These are phyloP conservation scores for Ceratocystiopsis minuta DNA, from an alignment of 2,329 filamentous ascomycete species.

Conservation along the genomic window DNA sequence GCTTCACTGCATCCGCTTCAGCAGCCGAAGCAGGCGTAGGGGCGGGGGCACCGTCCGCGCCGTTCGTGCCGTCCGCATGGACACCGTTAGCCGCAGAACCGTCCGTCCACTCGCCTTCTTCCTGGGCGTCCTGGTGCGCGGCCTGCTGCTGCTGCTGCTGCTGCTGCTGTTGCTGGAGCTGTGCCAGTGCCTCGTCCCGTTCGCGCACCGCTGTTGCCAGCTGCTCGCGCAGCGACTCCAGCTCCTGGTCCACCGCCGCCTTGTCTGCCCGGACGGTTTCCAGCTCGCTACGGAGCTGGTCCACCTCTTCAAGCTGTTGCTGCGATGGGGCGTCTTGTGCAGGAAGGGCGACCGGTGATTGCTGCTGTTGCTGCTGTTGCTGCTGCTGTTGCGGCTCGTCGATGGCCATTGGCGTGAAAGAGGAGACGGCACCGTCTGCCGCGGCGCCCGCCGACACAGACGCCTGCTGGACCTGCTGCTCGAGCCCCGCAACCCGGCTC, in stretches of 20 bases:
- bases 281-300: constrained; percentile 39
- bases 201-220: background rate
- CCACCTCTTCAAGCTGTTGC: constrained; percentile 21
- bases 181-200: too few relatives aligned
- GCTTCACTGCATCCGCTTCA: constrained; percentile 35
- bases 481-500: constrained; percentile 1
- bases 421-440: background rate
- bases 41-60: constrained; percentile 7
- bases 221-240: constrained; percentile 26
- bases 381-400: constrained; percentile 11
- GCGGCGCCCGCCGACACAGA: background rate
- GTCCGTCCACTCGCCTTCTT: too few relatives aligned
- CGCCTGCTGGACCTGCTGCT: constrained; percentile 13
- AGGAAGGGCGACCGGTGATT: too few relatives aligned
- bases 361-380: background rate
- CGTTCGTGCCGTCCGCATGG: constrained; percentile 4
- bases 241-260: constrained; percentile 45
- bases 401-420: constrained; percentile 1
- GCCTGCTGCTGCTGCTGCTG: too few relatives aligned
- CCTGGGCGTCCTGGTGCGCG: too few relatives aligned
- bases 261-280: constrained; percentile 50
- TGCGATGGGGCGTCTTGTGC: too few relatives aligned
- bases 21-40: constrained; percentile 15
- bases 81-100: constrained; percentile 9
- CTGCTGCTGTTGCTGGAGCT: too few relatives aligned